Evolutionary conservation across 148 eudicot genomes (phyloP), one percentile per base, ranked within the genome.

Genomic region (Nyssa sinensis): DNA sequence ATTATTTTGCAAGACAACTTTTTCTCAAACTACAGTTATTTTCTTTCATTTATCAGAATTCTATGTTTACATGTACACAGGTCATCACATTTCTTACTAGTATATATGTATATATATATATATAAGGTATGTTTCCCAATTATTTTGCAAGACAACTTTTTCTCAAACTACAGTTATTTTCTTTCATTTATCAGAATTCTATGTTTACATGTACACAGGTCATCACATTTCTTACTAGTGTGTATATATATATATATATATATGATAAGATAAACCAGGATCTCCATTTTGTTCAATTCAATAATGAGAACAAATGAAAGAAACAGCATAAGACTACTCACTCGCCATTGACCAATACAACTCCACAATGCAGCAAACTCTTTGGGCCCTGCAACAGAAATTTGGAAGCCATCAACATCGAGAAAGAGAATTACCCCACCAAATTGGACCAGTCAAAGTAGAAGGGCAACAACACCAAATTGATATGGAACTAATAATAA

Each of bases 281-380:
- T 4, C 44, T 37, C n/a, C 5, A 3, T 9, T 37, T 37, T 37
- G 44, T 37, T 37, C 44, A 37, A 55, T 55, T 51, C 3, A 3
- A 49, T 49, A 9, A 30, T 2, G 37, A 37, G 12, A 16, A 61
- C 27, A 53, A 1, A 62, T 27, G 16, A 51, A 17, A 39, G 17
- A 55, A 61, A 30, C 3, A 19, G 59, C 5, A n/a, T 1, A 35
- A 33, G 12, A 72, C 27, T 67, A 83, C 97, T 84, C 83, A 91
- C 97, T 66, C 90, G 91, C 97, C 94, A 91, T 80, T 89, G 84
- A 76, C 92, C 90, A 30, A 91, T 86, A 78, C 94, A 89, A 66
- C 84, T 86, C 94, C 97, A 91, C 67, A 91, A 67, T 53, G 85
- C 89, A 41, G 88, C 88, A 73, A 91, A 91, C 81, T 88, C 97